Base-by-base conservation (phyloP, 2,329 filamentous ascomycete genomes). In the Alternaria consortialis region DNA sequence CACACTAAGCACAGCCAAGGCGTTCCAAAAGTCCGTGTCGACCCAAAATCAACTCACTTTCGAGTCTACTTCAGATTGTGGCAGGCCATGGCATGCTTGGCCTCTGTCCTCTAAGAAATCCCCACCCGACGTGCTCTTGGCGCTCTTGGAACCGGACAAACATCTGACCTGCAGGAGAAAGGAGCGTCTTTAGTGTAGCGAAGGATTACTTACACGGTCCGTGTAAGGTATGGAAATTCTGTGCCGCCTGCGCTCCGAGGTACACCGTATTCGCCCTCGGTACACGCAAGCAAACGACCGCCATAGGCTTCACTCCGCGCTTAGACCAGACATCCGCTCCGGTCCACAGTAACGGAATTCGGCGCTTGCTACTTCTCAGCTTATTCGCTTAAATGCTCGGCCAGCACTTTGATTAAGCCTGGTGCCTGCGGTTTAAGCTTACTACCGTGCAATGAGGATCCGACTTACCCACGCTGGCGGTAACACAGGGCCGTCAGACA, bases 361-460 rank as follows among this genome's bases (percentile, higher is more conserved):
- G 58, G 60, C 55, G 56, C 44, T 39, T 64, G 32, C 53, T 50
- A 57, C 63, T 64, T 60, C 58, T 69, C 66, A 72, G 70, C 65
- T 62, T 15, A 58, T 61, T 69, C 61, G 66, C 65, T 67, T 65
- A 62, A 59, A 46, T 13, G 53, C 67, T 71, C 61, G 67, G 69
- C 66, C 62, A 59, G 34, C 55, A 58, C 39, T 67, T 69, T 51
- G 54, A 68, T 72, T 69, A 73, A 72, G 72, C 73, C 69, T 72
- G 71, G 70, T 72, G 68, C 58, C 58, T 66, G 62, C 66, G 54
- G 42, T 69, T 75, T 75, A 76, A 77, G 74, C 74, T 77, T 77
- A 78, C 74, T 40, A 67, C 58, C 60, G 67, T 72, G 59, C 66
- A 69, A 70, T 63, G 61, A 67, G 66, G 66, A 66, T 68, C 67